Conservation (phyloP, 106 monocot species). For the Xerophyta viscosa region DNA sequence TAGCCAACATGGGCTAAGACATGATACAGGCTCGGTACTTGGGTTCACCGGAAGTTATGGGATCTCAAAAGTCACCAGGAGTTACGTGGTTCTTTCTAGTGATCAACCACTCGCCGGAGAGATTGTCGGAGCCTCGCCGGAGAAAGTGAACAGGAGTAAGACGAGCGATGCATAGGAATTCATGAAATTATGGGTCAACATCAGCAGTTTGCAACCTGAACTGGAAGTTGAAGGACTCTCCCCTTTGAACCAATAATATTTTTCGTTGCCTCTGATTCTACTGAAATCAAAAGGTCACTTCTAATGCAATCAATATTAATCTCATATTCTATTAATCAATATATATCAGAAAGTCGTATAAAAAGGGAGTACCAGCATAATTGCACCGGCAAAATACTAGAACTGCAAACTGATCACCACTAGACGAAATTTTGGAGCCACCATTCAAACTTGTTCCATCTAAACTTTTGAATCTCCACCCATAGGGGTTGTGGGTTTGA, state of each 20-base stretch:
- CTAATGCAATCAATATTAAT: slow-evolving; percentile 14
- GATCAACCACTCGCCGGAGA: no score
- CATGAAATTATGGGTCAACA: slow-evolving; percentile 12
- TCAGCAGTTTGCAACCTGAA: slow-evolving; percentile 43
- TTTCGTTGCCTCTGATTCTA: slow-evolving; percentile 49
- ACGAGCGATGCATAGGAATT: slow-evolving; percentile 64
- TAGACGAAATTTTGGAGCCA: slow-evolving; percentile 12
- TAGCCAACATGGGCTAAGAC: slow-evolving; percentile 25
- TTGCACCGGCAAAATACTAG: slow-evolving; percentile 84
- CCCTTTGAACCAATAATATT: slow-evolving; percentile 27
- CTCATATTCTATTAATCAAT: neutral
- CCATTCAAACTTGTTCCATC: slow-evolving; percentile 17
- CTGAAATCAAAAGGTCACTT: slow-evolving; percentile 77
- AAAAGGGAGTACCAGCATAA: slow-evolving; percentile 47
- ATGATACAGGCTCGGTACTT: slow-evolving; percentile 8
- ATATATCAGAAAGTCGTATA: neutral
- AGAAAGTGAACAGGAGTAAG: slow-evolving; percentile 51
- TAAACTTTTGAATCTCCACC: slow-evolving; percentile 27
- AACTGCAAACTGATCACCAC: slow-evolving; percentile 53
- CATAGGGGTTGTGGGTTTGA: slow-evolving; percentile 43
- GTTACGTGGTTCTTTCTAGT: no score
- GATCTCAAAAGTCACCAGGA: no score
- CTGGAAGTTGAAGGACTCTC: slow-evolving; percentile 55
- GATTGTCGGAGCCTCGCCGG: no score
- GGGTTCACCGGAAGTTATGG: slow-evolving; percentile 10